Base-by-base conservation (phyloP, 192 early-diverging fungal species). In the Geranomyces michiganensis region DNA sequence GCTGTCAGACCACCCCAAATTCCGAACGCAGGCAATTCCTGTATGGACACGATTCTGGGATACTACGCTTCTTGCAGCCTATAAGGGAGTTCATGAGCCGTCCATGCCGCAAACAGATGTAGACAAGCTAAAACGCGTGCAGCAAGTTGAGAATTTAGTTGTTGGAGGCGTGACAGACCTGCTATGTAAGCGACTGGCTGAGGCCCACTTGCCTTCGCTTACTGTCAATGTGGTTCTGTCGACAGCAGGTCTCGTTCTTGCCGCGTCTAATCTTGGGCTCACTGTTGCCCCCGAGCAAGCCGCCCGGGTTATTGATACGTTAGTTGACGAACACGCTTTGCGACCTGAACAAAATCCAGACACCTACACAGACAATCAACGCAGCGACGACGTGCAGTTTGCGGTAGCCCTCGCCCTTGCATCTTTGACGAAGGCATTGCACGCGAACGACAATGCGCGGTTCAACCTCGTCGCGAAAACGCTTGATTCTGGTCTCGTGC, bases 1-100 rank as follows among this genome's bases (percentile, higher is more conserved):
- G n/a, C 46, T 68, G 12, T 26, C 43, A 12, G 73, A 74, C 60
- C 65, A 74, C 30, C 14, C 31, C 15, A 32, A 62, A 7, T 21
- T 74, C 14, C 65, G 73, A 14, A 13, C 61, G 27, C 56, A 74
- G 17, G 56, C 66, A 13, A 32, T 74, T 17, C 59, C 56, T 15
- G 30, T 48, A 10, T 74, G 66, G 65, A 60, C 31, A 12, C 12
- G 22, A n/a, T 74, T 68, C 43, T 74, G 73, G 73, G 65, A 74
- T 3, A 24, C 53, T 62, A 12, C 58, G 8, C 56, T 74, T 17
- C 21, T 67, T 14, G 33, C 41, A 21, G 14, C 46, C n/a, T 74
- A 62, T 62, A 60, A 32, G 31, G 30, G 17, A 29, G 8, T 41
- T 10, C 5, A 41, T 15, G n/a, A n/a, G 15, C 9, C 46, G 26